These are phyloP conservation scores for Vickermania ingenoplastis DNA, from an alignment of 208 protist genomes.

Conservation along the genomic window DNA sequence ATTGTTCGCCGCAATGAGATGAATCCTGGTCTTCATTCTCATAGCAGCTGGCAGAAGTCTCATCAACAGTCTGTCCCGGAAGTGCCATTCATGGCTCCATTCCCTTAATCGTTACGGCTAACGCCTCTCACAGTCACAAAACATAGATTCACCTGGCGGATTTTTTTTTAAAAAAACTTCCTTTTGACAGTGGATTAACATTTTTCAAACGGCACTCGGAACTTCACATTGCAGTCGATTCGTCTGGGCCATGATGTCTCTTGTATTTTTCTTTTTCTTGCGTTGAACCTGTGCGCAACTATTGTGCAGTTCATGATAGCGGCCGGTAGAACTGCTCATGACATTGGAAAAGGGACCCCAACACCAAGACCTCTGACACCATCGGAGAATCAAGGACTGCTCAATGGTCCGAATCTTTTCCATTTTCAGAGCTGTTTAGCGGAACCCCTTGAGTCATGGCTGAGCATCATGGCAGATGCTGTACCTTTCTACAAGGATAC, in stretches of 20 bases:
- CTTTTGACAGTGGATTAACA: no score
- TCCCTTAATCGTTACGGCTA: no score
- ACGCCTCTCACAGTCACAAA: not conserved
- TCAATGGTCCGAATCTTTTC: not conserved
- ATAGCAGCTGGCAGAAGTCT: constrained; percentile 87
- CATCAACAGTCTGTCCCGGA: constrained; percentile 85
- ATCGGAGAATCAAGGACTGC: not conserved
- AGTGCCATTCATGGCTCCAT: constrained; percentile 68
- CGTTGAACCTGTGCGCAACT: no score
- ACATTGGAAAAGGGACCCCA: not conserved
- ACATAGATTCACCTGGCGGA: no score
- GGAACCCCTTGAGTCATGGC: constrained; percentile 65
- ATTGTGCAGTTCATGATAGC: no score
- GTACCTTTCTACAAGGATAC: constrained; percentile 72
- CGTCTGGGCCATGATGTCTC: no score
- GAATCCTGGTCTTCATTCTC: constrained; percentile 75
- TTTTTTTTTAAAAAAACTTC: no score
- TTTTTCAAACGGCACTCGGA: no score
- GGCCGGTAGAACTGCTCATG: not conserved
- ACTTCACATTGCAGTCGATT: no score
- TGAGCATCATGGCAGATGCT: constrained; percentile 48
- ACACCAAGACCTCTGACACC: not conserved
- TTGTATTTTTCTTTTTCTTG: no score
- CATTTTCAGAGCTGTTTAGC: not conserved
- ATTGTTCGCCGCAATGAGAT: constrained; percentile 83